Evolutionary conservation across 345 rosid species (phyloP), one percentile per base, ranked within the genome.

Genomic region (Populus ilicifolia): DNA sequence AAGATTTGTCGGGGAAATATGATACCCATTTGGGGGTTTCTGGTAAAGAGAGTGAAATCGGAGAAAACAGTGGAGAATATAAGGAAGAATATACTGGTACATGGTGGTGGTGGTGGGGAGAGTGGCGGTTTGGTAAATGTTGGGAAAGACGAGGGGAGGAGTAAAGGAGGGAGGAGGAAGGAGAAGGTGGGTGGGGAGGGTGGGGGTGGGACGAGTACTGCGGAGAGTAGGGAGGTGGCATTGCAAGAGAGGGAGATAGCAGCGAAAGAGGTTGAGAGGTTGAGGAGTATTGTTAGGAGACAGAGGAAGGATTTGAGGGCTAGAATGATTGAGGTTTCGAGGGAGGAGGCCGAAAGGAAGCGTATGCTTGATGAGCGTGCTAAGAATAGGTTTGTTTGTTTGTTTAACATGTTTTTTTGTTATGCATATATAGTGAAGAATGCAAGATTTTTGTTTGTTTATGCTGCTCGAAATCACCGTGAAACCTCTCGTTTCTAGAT

Each of bases 321-420:
- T 13, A 90, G 92, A 83, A 94, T 94, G 99, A 74, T 90, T 81
- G 99, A 94, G 86, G 88, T 93, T 35, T 88, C 98, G 0, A 90
- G 95, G 84, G 99, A 93, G 86, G 97, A 93, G 84, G 94, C 97
- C 7, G 97, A 94, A 81, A 75, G 99, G 75, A 94, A 93, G 87
- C 85, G 97, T 80, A 91, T 94, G 99, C 91, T 94, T 66, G 98
- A 91, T 30, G 95, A 93, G 79, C 90, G 93, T 48, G 86, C 96
- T 13, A 90, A 91, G 86, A 91, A 89, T 87, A 93, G 98, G 97
- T 94, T 65, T 77, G 73, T 27, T 65, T 77, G 73, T 27, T 39
- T 43, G 33, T 61, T 30, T 16, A 54, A 17, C 20, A 12, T 69
- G 11, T 14, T 25, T 43, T 23, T 43, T 23, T 72, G 38, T 38